Conservation (phyloP, 768 basidiomycete genomes). For the Tricholoma hemisulphureum region DNA sequence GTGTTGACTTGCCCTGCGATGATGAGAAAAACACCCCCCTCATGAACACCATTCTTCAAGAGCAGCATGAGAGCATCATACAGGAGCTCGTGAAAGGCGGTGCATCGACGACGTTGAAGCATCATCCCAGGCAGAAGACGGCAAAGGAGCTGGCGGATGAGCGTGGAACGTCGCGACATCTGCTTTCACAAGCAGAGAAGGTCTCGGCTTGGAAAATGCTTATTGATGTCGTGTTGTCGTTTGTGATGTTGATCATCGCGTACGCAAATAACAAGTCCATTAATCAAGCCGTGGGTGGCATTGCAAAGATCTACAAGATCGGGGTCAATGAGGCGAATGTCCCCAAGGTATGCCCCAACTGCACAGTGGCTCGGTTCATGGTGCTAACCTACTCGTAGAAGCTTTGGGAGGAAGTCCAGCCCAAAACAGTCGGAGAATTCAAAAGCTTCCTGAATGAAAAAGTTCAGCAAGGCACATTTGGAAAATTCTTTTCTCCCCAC, state of each 20-base stretch:
- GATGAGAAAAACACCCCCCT: neutral
- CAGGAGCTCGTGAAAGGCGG: neutral
- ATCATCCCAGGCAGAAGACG: neutral
- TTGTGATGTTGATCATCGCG: neutral
- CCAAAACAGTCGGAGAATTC: neutral
- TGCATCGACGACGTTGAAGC: neutral
- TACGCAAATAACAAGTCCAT: neutral
- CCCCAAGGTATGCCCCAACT: too few relatives aligned
- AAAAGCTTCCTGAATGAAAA: neutral
- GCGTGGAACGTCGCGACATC: neutral
- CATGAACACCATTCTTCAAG: neutral
- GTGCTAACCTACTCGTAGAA: neutral
- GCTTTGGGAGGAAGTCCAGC: neutral
- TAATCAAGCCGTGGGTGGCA: neutral
- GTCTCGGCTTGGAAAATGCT: neutral
- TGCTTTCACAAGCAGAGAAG: neutral
- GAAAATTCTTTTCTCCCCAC: neutral
- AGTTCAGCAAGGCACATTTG: neutral
- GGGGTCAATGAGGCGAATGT: neutral
- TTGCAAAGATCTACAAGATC: too few relatives aligned
- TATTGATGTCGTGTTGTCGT: neutral
- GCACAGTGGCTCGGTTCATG: too few relatives aligned
- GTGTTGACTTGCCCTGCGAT: neutral
- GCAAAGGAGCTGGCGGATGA: neutral
- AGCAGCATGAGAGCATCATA: neutral